A percentile compares a stretch with the other conserved stretches of the same genome.
These are phyloP conservation scores for Cenchrus americanus DNA, from an alignment of 176 grass and related monocot species.

Conservation along the genomic window DNA sequence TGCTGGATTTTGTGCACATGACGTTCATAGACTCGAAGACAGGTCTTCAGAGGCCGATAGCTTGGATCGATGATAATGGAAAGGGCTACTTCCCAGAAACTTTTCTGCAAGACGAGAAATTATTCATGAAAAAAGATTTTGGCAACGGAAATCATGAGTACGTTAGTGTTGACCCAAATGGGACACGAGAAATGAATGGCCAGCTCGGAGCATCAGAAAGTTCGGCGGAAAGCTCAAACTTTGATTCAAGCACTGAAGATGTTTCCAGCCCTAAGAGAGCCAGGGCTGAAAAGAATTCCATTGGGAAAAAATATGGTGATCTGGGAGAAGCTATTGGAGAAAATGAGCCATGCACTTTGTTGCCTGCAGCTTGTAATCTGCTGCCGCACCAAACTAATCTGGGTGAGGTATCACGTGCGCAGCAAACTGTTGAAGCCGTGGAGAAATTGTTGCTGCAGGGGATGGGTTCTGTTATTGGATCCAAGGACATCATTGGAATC, in stretches of 20 bases:
- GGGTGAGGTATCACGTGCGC: conserved; percentile 38
- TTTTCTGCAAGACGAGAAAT: conserved; percentile 41
- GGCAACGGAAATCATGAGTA: conserved; percentile 40
- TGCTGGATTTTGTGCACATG: conserved; percentile 94
- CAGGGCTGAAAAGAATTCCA: conserved; percentile 43
- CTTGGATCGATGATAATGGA: conserved; percentile 82
- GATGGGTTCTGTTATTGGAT: conserved; percentile 54
- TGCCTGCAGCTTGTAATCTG: conserved; percentile 39
- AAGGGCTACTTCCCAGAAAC: conserved; percentile 78
- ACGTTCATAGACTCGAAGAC: conserved; percentile 59
- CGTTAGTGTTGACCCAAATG: conserved; percentile 48
- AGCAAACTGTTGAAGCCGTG: conserved; percentile 59
- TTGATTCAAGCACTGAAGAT: conserved; percentile 60
- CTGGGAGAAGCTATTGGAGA: conserved; percentile 65
- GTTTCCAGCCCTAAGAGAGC: conserved; percentile 56
- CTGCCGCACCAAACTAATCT: conserved; percentile 33
- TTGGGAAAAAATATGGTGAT: conserved; percentile 28
- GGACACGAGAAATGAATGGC: conserved; percentile 38
- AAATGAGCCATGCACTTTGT: conserved; percentile 58
- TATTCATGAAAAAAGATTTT: conserved; percentile 49
- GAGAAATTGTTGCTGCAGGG: conserved; percentile 78
- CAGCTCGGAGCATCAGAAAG: conserved; percentile 52
- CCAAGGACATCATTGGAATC: conserved; percentile 75
- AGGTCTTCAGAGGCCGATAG: conserved; percentile 70
- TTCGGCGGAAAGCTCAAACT: conserved; percentile 87